Conservation (phyloP, 1,284 basidiomycete species). For the Amylostereum chailletii region DNA sequence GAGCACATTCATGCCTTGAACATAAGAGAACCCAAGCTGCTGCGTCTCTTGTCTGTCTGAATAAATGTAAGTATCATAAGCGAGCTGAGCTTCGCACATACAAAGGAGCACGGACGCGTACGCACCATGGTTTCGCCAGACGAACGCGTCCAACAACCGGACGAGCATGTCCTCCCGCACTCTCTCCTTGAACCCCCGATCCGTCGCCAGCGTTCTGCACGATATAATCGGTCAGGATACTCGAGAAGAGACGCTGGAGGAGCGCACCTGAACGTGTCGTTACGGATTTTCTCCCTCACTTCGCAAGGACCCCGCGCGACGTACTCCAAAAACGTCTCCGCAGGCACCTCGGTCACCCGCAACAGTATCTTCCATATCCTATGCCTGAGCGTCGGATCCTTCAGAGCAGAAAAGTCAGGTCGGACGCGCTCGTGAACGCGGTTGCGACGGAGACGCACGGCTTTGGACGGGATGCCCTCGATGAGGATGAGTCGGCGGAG, state of each 20-base stretch:
- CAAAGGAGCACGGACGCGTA: background rate
- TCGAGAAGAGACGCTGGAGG: background rate
- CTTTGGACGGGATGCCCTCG: slow-evolving; percentile 74
- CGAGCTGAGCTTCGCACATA: background rate
- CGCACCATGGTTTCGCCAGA: slow-evolving; percentile 84
- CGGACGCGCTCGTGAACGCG: no score
- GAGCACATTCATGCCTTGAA: slow-evolving; percentile 98
- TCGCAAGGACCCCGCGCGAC: slow-evolving; percentile 79
- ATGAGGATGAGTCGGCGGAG: slow-evolving; percentile 78
- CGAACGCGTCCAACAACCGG: slow-evolving; percentile 90
- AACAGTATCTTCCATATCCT: slow-evolving; percentile 91
- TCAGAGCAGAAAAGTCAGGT: background rate
- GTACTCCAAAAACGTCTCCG: slow-evolving; percentile 73
- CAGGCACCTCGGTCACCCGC: slow-evolving; percentile 68
- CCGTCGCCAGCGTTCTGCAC: slow-evolving; percentile 86
- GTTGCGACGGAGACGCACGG: slow-evolving; percentile 26
- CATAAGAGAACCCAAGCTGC: slow-evolving; percentile 83
- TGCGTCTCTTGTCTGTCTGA: slow-evolving; percentile 65
- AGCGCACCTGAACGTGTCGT: slow-evolving; percentile 67
- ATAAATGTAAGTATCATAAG: slow-evolving; percentile 3
- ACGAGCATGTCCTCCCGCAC: slow-evolving; percentile 97
- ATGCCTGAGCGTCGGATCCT: slow-evolving; percentile 72
- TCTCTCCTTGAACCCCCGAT: slow-evolving; percentile 89
- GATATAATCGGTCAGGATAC: slow-evolving; percentile 10
- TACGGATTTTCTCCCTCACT: slow-evolving; percentile 84